Evolutionary conservation across 192 early-diverging fungal species (phyloP), one percentile per base, ranked within the genome.

Genomic region (Diversispora epigaea): DNA sequence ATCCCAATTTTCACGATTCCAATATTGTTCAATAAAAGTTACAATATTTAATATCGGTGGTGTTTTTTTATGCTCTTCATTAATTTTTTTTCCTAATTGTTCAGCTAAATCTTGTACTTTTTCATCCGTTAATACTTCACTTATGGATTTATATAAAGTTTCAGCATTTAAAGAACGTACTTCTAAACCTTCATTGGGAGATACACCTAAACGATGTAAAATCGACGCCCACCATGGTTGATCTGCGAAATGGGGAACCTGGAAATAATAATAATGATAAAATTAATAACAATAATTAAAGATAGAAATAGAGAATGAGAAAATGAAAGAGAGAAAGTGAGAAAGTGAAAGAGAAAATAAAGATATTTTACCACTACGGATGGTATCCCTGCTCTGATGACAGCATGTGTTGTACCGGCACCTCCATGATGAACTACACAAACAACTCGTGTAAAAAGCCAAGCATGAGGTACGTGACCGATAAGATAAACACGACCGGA

Each of bases 221-320:
- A 67, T 67, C 3, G 65, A 67, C 47, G 65, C 65, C 65, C 65
- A 67, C 65, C 65, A 67, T 46, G 65, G 45, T 22, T 67, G 65
- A 22, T 67, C 65, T 11, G 65, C 44, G 47, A 47, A 67, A 6
- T 67, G 41, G 8, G 41, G 45, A 10, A 67, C 45, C 65, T 67
- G 12, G 4, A 67, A 41, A 63, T 39, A 41, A 4, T 40, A 41
- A 40, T 41, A 43, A 17, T n/a, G n/a, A n/a, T n/a, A 41, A 64
- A 63, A 62, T 10, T 43, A 40, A 32, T 32, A 12, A 15, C 9
- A 15, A 6, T 63, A 17, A 17, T n/a, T 58, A 15, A 3, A 9
- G 19, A 58, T 22, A 9, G 6, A 43, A 12, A 43, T 9, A n/a
- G n/a, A 58, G 0, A 58, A 61, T 25, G 22, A 61, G 9, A 65